Evolutionary conservation across 345 rosid genomes (phyloP).

Genomic region (Anastatica hierochuntica): DNA sequence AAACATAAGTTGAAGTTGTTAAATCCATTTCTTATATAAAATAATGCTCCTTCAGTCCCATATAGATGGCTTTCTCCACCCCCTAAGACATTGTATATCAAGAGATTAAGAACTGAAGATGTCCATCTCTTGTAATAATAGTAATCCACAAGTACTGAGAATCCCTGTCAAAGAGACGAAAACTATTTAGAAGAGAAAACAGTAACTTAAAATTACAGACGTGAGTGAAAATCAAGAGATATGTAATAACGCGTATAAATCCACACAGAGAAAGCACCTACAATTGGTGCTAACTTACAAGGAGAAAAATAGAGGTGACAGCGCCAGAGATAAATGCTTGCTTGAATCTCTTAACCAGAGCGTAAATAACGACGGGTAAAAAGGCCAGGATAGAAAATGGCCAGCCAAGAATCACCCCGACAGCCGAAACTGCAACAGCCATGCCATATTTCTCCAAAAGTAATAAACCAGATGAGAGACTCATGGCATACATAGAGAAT

Average conservation of each 20-base stretch:
- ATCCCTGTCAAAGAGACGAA: no score
- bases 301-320: conserved; percentile 41
- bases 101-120: conserved; percentile 77
- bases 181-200: conserved; percentile 5
- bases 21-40: conserved; percentile 79
- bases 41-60: conserved; percentile 72
- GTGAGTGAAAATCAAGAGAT: not conserved
- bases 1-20: conserved; percentile 94
- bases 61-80: conserved; percentile 99
- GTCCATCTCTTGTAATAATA: conserved; percentile 72
- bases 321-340: conserved; percentile 62
- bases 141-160: conserved; percentile 58
- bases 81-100: conserved; percentile 82
- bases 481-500: conserved; percentile 93
- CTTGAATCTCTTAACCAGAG: conserved; percentile 60
- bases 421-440: conserved; percentile 70
- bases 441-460: conserved; percentile 64
- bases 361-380: conserved; percentile 58
- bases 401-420: conserved; percentile 95
- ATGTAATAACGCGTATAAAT: not conserved
- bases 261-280: conserved; percentile 4
- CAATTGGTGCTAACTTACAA: conserved; percentile 45
- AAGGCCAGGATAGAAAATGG: conserved; percentile 94
- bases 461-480: conserved; percentile 84
- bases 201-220: not conserved